Base-by-base conservation (phyloP, 169 alveolate species). In the Ichthyophthirius multifiliis region DNA sequence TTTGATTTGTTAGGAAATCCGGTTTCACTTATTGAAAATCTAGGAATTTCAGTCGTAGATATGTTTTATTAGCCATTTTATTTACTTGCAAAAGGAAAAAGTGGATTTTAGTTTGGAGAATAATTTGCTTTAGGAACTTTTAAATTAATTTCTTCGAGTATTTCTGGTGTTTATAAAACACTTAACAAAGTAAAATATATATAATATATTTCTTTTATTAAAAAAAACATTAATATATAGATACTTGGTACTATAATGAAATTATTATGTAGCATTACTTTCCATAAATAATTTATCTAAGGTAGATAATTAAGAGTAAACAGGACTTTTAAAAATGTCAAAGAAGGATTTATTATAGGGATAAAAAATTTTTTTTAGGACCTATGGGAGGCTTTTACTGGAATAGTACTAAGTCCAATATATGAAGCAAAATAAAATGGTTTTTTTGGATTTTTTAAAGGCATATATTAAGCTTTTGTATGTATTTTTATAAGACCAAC, bases 1-100 rank as follows among this genome's bases (percentile, higher is more conserved):
- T 71, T 81, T 67, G 86, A 81, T 64, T 65, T 81, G 46, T 55
- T 81, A 43, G 86, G 86, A 71, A 81, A 43, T 73, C 86, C 86
- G 5, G 86, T 71, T 23, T 67, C 80, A 39, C 35, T 81, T 1
- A 81, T 81, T 37, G 65, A 64, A 27, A 81, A 81, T 43, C 31
- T 81, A 71, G 82, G 86, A 34, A 55, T 15, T 3, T n/a, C n/a
- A n/a, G 86, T 81, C 6, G 55, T 81, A 27, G 86, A 81, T 41
- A 71, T 81, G 81, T 74, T 81, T 73, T 81, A 81, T 48, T 48
- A 81, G 37, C 86, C 86, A 5, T 34, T 81, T 12, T 67, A 81
- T 47, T 81, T 82, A 4, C 7, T 81, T 0, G 80, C 43, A 1
- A 71, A 65, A 16, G 81, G 81, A 1, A 81, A 81, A 32, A 73